phyloP scores from a whole-genome alignment of 306 rosid species.

The Vigna trinervia region DNA sequence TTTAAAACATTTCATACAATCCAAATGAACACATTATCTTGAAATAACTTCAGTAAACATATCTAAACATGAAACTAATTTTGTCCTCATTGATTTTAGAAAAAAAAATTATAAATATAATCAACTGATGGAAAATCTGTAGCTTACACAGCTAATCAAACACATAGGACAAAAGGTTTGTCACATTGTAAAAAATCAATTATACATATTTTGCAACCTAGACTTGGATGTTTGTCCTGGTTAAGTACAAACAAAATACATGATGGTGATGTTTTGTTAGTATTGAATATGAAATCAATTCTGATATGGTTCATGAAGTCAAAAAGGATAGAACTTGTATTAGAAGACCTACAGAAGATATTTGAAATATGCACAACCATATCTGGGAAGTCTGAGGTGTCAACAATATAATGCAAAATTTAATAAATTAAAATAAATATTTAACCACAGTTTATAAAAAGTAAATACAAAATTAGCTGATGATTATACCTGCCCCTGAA shows the following conservation, averaged over 20 bases:
- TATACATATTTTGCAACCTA: neutral
- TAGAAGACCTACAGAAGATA: neutral
- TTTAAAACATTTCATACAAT: neutral
- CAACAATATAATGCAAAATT: constrained; percentile 14
- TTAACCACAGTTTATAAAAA: constrained; percentile 16
- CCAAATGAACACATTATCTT: neutral
- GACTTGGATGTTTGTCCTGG: neutral
- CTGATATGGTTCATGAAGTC: neutral
- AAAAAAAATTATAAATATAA: neutral
- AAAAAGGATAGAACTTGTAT: neutral
- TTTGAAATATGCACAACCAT: constrained; percentile 23
- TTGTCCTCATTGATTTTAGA: neutral
- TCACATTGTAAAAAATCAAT: neutral
- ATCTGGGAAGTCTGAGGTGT: neutral
- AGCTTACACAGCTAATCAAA: neutral
- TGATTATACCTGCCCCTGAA: constrained; percentile 69
- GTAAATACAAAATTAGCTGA: constrained; percentile 15
- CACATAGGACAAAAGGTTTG: neutral
- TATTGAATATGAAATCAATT: neutral
- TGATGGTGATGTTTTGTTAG: neutral
- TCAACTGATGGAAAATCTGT: neutral
- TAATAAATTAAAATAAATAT: constrained; percentile 21
- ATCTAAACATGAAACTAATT: neutral
- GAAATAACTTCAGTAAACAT: constrained; percentile 3
- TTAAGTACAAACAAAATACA: neutral